phyloP scores from a whole-genome alignment of 345 rosid species.

The Rhizophora apiculata region DNA sequence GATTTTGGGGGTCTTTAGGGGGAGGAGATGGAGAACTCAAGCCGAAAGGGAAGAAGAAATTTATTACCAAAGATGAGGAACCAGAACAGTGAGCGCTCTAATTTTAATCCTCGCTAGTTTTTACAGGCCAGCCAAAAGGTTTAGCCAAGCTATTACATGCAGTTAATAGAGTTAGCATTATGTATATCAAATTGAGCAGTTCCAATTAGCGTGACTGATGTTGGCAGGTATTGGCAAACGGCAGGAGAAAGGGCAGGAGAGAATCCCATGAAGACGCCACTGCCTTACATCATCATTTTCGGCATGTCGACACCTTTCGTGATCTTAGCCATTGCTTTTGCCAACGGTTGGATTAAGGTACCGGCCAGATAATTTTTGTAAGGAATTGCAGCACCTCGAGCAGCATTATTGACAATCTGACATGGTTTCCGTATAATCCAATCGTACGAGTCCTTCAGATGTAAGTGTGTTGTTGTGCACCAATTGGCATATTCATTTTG shows the following conservation, averaged over 20 bases:
- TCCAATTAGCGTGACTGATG: neutral
- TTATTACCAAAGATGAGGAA: slow-evolving; percentile 85
- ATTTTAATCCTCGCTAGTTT: neutral
- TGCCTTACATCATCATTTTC: slow-evolving; percentile 81
- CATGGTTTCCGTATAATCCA: neutral
- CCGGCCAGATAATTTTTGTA: slow-evolving; percentile 53
- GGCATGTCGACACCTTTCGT: slow-evolving; percentile 94
- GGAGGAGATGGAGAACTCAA: slow-evolving; percentile 70
- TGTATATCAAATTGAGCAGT: neutral
- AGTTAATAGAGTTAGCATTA: neutral
- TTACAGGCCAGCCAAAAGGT: too few species aligned
- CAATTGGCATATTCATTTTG: slow-evolving; percentile 9
- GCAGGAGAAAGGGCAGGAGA: slow-evolving; percentile 94
- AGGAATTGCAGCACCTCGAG: neutral
- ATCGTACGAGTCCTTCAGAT: slow-evolving; percentile 4
- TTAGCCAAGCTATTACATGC: too few species aligned
- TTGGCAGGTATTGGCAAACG: slow-evolving; percentile 79
- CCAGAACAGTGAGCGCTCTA: slow-evolving; percentile 61
- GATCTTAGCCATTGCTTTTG: slow-evolving; percentile 87
- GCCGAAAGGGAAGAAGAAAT: slow-evolving; percentile 73
- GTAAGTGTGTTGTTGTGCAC: slow-evolving; percentile 12
- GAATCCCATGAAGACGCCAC: slow-evolving; percentile 90
- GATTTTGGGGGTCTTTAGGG: slow-evolving; percentile 34
- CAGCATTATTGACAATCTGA: neutral
- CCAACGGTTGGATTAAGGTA: slow-evolving; percentile 92